Evolutionary conservation across 2,329 filamentous ascomycete genomes (phyloP), one percentile per base, ranked within the genome.

Genomic region (Furcasterigmium furcatum): DNA sequence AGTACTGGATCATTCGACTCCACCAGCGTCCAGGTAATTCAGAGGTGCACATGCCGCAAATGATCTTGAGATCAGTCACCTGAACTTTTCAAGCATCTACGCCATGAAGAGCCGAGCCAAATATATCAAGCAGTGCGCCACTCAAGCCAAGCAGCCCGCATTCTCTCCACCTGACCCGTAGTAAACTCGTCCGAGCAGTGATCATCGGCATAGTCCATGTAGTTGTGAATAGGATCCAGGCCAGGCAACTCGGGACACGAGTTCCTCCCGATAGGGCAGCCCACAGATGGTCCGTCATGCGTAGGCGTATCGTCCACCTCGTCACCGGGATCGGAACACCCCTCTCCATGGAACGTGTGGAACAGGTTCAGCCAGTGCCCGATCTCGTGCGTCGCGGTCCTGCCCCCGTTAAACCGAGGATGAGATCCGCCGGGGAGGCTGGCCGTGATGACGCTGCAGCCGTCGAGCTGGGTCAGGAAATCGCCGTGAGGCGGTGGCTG

Each of bases 301-400:
- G 65, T 59, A 21, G 70, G 68, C 12, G 70, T 73, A 47, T 74
- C 71, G 42, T 55, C 51, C 13, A 73, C 58, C 35, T 52, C 57
- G 53, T 75, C 72, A 27, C 68, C 70, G 41, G 48, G 51, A 5
- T 60, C 56, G 14, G 24, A 52, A 52, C 66, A 67, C 49, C 65
- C 69, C 30, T 55, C 55, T 24, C 67, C 71, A 48, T 74, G 55
- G 55, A 76, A 76, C 36, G 71, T 73, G 58, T 76, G 72, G 53
- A 63, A 64, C n/a, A 76, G 63, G 45, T 71, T 71, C 43, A 76
- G 58, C 72, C 72, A 76, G 61, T 76, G 72, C n/a, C 72, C 72
- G 36, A 70, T 58, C 57, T 76, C 72, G 59, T 74, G 71, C 29
- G 55, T 58, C n/a, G 52, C 55, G 4, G 62, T 61, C 51, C 59